Base-by-base conservation (phyloP, 176 grass and related monocot genomes). In the Metroxylon sagu region DNA sequence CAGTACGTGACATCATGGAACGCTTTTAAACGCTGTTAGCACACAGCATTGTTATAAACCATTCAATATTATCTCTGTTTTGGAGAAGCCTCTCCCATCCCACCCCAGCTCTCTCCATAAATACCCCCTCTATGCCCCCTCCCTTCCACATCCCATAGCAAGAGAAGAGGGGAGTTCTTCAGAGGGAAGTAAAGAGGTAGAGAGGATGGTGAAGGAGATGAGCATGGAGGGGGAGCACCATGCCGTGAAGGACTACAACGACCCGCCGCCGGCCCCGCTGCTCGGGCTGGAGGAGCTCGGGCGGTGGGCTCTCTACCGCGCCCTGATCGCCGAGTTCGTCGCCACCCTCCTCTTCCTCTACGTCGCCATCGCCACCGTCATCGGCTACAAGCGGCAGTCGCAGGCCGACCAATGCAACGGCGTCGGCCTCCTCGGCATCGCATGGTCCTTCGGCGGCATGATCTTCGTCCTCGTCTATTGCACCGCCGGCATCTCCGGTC, bases 381-480 rank as follows among this genome's bases (percentile, higher is more conserved):
- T 97, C 68, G 87, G 87, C 17, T 88, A 88, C 87, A 85, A 85
- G 66, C 48, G 5, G 52, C 84, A 94, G 71, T 28, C 62, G 15
- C n/a, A 50, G 4, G 4, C 60, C 18, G 15, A 75, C 0, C 0
- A 25, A 0, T 80, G 87, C 81, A 50, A 43, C 18, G 87, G 87
- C 43, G 87, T 97, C 14, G 87, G 93, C 29, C 60, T 30, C 74
- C 83, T 97, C 50, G 87, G 93, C 48, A 52, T 97, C 52, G 78
- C 93, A 14, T 97, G 87, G 93, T 53, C 84, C 57, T 97, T 91
- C 66, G 87, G 87, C 43, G 93, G 77, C 60, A 88, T 83, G 68
- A 97, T 97, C 70, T 85, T 97, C 63, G 15, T 96, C 54, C 83
- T 90, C 50, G 90, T 90, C 54, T 90, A 87, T 74, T 82, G 83